Evolutionary conservation across 2,329 filamentous ascomycete species (phyloP), one percentile per base, ranked within the genome.

Genomic region (Uncinocarpus reesii): DNA sequence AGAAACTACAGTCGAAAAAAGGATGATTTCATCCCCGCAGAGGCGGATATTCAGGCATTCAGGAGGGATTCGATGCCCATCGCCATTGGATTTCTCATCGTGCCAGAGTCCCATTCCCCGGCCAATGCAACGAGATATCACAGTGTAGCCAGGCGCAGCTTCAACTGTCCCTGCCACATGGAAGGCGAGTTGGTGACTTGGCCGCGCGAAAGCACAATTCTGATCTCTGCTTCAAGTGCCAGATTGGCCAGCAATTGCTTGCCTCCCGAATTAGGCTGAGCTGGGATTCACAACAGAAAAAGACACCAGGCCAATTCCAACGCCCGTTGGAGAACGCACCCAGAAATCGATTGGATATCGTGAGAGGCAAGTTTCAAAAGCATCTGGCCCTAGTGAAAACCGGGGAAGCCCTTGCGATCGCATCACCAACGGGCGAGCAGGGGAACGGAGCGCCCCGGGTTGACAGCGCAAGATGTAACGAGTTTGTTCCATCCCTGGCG

Each of bases 11-110:
- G 40, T 11, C 13, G 28, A 10, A 21, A 42, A 21, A 13, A 34
- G 18, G 20, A 28, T 31, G 24, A 38, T 31, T 24, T 38, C 23
- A 46, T 46, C 15, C 21, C 36, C 20, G 18, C 35, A 23, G 11
- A 29, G 15, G 31, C 13, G 42, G 36, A 40, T 41, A 28, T 31
- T 48, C 45, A 48, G 45, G 36, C 35, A 41, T 28, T 41, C n/a
- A 41, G 24, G 24, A 35, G 24, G 11, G 11, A 26, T 15, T 26
- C 2, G 4, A 24, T 31, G 18, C n/a, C 20, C 23, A n/a, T 15
- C 11, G 32, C 26, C 16, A 47, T 41, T 48, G 24, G 45, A 29
- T 26, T 18, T 36, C 24, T 20, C 10, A 24, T 20, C 13, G 45
- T 34, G 45, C 26, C 13, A 48, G 37, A 40, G 31, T 29, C 24